Percentiles rank a stretch among this genome's conserved stretches.
Evolutionary conservation across 2,329 filamentous ascomycete genomes (phyloP).

Genomic region (Apiospora marii): DNA sequence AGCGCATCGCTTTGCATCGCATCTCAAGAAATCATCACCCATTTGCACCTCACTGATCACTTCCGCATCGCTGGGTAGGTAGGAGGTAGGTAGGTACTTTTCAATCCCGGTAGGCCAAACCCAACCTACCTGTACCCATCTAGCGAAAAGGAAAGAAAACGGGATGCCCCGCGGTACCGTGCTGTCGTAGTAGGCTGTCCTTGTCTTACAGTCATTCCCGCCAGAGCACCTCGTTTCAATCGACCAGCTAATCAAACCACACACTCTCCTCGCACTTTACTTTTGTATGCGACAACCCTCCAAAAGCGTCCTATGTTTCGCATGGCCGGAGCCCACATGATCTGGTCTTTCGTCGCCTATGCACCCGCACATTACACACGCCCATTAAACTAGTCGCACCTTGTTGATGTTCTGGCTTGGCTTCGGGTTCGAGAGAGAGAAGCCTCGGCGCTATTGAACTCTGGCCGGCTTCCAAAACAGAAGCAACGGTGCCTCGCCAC

Average conservation of each 20-base stretch:
- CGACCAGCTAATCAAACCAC: constrained; percentile 3
- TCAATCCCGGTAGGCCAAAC: background rate
- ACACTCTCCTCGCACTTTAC: constrained; percentile 5
- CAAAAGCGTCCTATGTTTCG: constrained; percentile 14
- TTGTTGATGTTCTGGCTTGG: constrained; percentile 13
- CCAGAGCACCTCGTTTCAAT: constrained; percentile 3
- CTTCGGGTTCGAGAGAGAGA: background rate
- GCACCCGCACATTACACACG: constrained; percentile 10
- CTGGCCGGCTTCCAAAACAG: constrained; percentile 11
- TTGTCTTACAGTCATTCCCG: constrained; percentile 17
- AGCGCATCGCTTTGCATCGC: background rate
- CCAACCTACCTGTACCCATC: background rate
- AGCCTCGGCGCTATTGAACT: constrained; percentile 20
- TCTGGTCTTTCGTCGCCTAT: constrained; percentile 12
- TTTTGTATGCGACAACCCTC: constrained; percentile 15
- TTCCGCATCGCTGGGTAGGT: background rate
- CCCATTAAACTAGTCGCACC: constrained; percentile 21
- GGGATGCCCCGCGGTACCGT: constrained; percentile 11
- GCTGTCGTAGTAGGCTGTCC: background rate
- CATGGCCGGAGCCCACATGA: constrained; percentile 12
- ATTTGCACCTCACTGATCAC: background rate
- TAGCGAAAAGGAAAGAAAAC: background rate
- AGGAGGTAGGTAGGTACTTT: background rate
- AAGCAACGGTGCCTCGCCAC: constrained; percentile 2
- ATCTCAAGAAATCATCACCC: background rate